Base-by-base conservation (phyloP, 23 red algal genomes). In the Gracilariopsis chorda region DNA sequence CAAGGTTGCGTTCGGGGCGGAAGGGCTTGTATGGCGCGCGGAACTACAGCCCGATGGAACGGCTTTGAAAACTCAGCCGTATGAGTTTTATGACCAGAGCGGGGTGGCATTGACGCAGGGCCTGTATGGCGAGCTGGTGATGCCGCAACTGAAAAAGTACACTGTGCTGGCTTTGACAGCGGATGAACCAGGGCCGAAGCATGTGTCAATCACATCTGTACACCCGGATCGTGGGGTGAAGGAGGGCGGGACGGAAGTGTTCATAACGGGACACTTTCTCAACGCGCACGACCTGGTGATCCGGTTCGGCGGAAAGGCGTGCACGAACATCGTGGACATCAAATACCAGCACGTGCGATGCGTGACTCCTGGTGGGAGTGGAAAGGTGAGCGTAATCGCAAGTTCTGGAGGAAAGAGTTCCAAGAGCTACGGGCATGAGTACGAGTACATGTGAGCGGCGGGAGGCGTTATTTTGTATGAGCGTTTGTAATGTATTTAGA, bases 61-160 rank as follows among this genome's bases (percentile, higher is more conserved):
- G 41, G 29, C 59, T 12, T 39, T 70, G 82, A 87, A 16, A 17
- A 64, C 46, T 25, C 57, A 87, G 25, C 82, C 62, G 62, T 73
- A 73, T 70, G 5, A 74, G 10, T 87, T 70, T 28, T 73, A 55
- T 36, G 59, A 70, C 55, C 65, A 87, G 42, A 87, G 70, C 51
- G 89, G 89, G 44, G 59, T 92, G 77, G 49, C 76, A 35, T 32
- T 92, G 21, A 49, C 47, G 34, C 36, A 79, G 49, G 65, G 49
- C 10, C 78, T 63, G 32, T 71, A 84, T 47, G 89, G 89, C 30
- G 89, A 74, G 25, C 59, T 92, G 56, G 65, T 92, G 19, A 92
- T 92, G 89, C 89, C 89, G 78, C 75, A 84, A 59, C 37, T 92
- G 77, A 84, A 84, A 34, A 67, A 84, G 52, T 69, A 82, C 29